phyloP scores from a whole-genome alignment of 305 asterid genomes.

The Striga hermonthica region DNA sequence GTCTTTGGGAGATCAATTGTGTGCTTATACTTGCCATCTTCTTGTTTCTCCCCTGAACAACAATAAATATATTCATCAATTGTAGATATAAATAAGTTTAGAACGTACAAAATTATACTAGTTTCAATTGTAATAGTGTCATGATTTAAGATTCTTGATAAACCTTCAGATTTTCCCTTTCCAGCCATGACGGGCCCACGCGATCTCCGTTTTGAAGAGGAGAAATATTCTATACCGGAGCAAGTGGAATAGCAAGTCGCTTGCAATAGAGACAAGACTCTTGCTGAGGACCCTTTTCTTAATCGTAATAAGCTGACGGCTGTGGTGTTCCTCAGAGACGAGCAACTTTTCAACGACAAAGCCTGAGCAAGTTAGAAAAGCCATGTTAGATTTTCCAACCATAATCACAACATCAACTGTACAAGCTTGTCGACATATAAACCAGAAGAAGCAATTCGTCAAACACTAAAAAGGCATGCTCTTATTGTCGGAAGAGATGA shows the following conservation, averaged over 20 bases:
- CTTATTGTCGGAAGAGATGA: background rate
- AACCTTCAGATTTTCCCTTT: slow-evolving; percentile 75
- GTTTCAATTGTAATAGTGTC: slow-evolving; percentile 13
- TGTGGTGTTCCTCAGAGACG: slow-evolving; percentile 58
- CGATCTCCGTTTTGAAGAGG: slow-evolving; percentile 59
- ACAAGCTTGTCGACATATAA: background rate
- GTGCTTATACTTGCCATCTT: slow-evolving; percentile 88
- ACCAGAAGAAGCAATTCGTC: slow-evolving; percentile 32
- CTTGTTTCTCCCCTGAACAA: slow-evolving; percentile 66
- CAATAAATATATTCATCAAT: slow-evolving; percentile 29
- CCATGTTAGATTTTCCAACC: slow-evolving; percentile 37
- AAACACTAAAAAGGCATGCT: slow-evolving; percentile 19
- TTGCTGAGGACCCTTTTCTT: slow-evolving; percentile 58
- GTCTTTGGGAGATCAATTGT: slow-evolving; percentile 91
- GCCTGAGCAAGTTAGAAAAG: slow-evolving; percentile 54
- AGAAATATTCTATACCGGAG: slow-evolving; percentile 44
- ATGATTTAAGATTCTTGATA: slow-evolving; percentile 16
- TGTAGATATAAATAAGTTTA: slow-evolving; percentile 15
- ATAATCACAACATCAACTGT: slow-evolving; percentile 16
- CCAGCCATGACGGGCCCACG: slow-evolving; percentile 82
- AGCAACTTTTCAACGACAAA: slow-evolving; percentile 62
- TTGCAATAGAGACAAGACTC: slow-evolving; percentile 47
- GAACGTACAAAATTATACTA: slow-evolving; percentile 7
- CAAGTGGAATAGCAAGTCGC: slow-evolving; percentile 49
- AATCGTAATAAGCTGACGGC: slow-evolving; percentile 49